A percentile compares a stretch with the other conserved stretches of the same genome.
phyloP scores from a whole-genome alignment of 2,329 filamentous ascomycete genomes.

The Alternaria postmessia region DNA sequence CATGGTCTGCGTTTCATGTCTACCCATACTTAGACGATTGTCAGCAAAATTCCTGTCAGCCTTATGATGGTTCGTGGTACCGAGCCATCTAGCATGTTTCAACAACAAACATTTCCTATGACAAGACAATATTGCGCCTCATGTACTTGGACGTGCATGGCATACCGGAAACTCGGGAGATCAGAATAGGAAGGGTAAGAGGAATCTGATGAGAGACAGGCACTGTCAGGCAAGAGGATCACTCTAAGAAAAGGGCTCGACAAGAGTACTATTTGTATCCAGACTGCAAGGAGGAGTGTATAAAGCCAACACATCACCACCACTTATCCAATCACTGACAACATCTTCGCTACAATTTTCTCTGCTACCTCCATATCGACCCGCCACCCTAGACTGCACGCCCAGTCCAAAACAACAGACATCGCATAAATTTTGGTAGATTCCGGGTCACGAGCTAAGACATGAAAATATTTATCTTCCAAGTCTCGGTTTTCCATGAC shows the following conservation, averaged over 20 bases:
- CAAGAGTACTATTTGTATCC: neutral
- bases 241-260: neutral
- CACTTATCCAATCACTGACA: too few relatives aligned
- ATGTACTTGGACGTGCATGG: neutral
- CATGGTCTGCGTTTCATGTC: neutral
- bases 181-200: neutral
- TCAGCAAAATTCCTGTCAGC: neutral
- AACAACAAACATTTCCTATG: neutral
- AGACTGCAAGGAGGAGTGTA: neutral
- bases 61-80: neutral
- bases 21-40: neutral
- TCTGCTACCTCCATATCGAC: too few relatives aligned
- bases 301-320: neutral
- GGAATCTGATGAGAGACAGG: neutral
- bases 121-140: neutral
- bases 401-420: too few relatives aligned
- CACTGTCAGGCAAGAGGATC: neutral
- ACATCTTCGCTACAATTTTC: too few relatives aligned
- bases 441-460: too few relatives aligned
- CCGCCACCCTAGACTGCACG: too few relatives aligned
- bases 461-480: too few relatives aligned
- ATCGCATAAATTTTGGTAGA: too few relatives aligned
- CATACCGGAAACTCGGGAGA: rapidly evolving
- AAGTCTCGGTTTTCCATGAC: too few relatives aligned
- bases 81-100: neutral